Conservation (phyloP, 352 stramenopile genomes). For the Thraustochytrium sp. region DNA sequence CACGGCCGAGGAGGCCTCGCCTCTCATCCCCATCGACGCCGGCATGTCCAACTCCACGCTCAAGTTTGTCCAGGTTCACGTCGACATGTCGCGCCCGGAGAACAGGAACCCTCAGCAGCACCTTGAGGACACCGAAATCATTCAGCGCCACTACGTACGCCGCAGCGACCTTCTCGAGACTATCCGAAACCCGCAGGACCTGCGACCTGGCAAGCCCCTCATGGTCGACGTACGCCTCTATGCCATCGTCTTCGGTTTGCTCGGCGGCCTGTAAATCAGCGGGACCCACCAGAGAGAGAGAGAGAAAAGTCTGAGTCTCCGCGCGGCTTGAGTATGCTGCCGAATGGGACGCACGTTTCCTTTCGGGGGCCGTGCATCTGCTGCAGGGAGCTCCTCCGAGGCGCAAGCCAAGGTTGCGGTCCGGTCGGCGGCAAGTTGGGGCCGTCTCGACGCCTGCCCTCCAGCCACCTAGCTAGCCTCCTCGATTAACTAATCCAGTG, state of each 20-base stretch:
- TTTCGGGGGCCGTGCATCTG: too few relatives aligned
- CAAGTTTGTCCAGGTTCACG: slow-evolving; percentile 37
- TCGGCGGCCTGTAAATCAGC: too few relatives aligned
- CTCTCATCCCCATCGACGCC: not conserved
- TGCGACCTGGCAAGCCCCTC: not conserved
- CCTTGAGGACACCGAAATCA: slow-evolving; percentile 25
- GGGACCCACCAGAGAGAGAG: too few relatives aligned
- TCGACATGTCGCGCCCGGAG: not conserved
- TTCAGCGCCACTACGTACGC: not conserved
- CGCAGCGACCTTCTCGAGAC: not conserved
- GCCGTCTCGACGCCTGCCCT: too few relatives aligned
- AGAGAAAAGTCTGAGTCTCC: too few relatives aligned
- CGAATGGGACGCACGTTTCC: too few relatives aligned
- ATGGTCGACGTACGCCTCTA: not conserved
- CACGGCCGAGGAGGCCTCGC: slow-evolving; percentile 13
- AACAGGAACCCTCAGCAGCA: slow-evolving; percentile 23
- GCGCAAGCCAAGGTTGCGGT: too few relatives aligned
- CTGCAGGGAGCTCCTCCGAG: too few relatives aligned
- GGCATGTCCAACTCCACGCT: slow-evolving; percentile 50
- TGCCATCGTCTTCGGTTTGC: not conserved
- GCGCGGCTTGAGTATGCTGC: too few relatives aligned
- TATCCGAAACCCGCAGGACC: not conserved
- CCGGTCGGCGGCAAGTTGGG: too few relatives aligned
- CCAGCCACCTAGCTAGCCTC: too few relatives aligned
- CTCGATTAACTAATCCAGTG: too few relatives aligned